These are phyloP conservation scores for Neophaeococcomyces aloes DNA, from an alignment of 2,329 filamentous ascomycete genomes.

Conservation along the genomic window DNA sequence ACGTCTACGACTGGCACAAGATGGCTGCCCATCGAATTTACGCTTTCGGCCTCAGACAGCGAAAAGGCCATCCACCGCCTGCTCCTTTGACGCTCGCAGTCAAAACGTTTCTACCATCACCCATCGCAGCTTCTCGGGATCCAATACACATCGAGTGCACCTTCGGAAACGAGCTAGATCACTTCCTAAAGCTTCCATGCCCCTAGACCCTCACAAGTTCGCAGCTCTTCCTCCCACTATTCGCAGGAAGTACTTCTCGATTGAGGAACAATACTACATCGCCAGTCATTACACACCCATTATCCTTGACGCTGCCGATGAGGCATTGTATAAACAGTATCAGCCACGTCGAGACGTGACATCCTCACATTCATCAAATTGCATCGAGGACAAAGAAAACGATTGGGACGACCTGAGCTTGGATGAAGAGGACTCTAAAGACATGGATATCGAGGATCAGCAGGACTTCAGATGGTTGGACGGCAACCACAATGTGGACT, in stretches of 20 bases:
- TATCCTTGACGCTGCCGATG: slow-evolving; percentile 49
- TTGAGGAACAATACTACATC: slow-evolving; percentile 58
- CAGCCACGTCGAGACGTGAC: slow-evolving; percentile 17
- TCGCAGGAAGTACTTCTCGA: slow-evolving; percentile 57
- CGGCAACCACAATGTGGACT: slow-evolving; percentile 59
- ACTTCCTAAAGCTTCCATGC: slow-evolving; percentile 8
- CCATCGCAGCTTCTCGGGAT: slow-evolving; percentile 4
- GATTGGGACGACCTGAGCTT: slow-evolving; percentile 13
- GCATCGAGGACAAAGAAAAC: neutral
- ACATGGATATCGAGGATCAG: slow-evolving; percentile 47
- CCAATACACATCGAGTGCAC: neutral
- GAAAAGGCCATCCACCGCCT: neutral
- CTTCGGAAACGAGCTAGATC: slow-evolving; percentile 5
- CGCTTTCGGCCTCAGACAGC: neutral
- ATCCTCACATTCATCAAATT: neutral
- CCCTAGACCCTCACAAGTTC: slow-evolving; percentile 33
- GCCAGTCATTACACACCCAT: slow-evolving; percentile 44
- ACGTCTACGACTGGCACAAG: slow-evolving; percentile 25
- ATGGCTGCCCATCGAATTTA: slow-evolving; percentile 11
- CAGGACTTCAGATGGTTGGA: slow-evolving; percentile 66
- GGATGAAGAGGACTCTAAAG: slow-evolving; percentile 22
- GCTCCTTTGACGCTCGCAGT: slow-evolving; percentile 8
- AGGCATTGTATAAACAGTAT: slow-evolving; percentile 43
- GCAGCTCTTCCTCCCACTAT: slow-evolving; percentile 62
- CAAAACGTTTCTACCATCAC: slow-evolving; percentile 1